These are phyloP conservation scores for Diaporthe sp. DNA, from an alignment of 2,329 filamentous ascomycete genomes.

Conservation along the genomic window DNA sequence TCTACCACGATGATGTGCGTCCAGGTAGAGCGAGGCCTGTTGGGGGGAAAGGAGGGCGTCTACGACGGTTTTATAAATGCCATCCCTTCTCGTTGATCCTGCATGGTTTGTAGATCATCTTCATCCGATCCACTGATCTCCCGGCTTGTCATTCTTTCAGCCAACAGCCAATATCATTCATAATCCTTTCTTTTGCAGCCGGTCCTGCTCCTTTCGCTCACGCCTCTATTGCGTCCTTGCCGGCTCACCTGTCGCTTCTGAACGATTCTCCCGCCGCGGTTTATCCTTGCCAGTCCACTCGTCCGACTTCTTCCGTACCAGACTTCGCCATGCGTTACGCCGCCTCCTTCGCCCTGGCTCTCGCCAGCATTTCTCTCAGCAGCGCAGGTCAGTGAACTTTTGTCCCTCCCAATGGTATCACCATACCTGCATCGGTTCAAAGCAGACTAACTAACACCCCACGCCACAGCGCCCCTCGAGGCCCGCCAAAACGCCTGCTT, in stretches of 20 bases:
- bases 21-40: neutral
- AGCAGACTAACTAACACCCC: conserved; percentile 15
- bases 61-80: conserved; percentile 12
- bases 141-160: conserved; percentile 28
- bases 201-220: conserved; percentile 8
- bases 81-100: conserved; percentile 24
- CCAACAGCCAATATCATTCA: conserved; percentile 1
- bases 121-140: conserved; percentile 28
- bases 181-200: conserved; percentile 7
- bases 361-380: conserved; percentile 25
- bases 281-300: neutral
- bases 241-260: conserved; percentile 27
- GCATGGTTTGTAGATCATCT: neutral
- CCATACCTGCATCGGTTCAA: too few species aligned
- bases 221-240: neutral
- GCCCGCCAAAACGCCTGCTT: conserved; percentile 63
- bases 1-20: neutral
- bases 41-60: neutral
- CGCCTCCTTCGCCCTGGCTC: conserved; percentile 29
- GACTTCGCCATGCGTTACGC: conserved; percentile 29
- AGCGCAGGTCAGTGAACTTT: conserved; percentile 22
- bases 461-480: conserved; percentile 34
- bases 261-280: neutral
- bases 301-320: too few species aligned
- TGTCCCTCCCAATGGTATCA: neutral